These are phyloP conservation scores for Barbarea vulgaris DNA, from an alignment of 345 rosid species.

Conservation along the genomic window DNA sequence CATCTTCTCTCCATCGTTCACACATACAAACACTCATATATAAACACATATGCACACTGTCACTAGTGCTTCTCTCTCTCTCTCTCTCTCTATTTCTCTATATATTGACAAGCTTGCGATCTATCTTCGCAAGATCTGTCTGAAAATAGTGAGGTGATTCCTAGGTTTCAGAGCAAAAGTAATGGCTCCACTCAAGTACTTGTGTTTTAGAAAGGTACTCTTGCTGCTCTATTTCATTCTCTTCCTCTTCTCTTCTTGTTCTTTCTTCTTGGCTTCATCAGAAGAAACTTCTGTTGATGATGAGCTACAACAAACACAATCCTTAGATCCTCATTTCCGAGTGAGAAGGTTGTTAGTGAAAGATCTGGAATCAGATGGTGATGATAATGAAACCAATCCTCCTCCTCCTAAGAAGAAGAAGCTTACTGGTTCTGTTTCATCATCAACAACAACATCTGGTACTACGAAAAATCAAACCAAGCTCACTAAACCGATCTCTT, in stretches of 20 bases:
- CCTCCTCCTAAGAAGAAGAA: constrained; percentile 54
- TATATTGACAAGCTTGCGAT: constrained; percentile 45
- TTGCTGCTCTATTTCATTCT: constrained; percentile 46
- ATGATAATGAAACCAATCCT: constrained; percentile 32
- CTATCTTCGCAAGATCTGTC: constrained; percentile 39
- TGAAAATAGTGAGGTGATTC: constrained; percentile 32
- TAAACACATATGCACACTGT: constrained; percentile 28
- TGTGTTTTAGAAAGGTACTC: constrained; percentile 52
- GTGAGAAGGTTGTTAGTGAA: constrained; percentile 48
- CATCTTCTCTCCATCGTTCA: constrained; percentile 37
- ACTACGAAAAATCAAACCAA: constrained; percentile 62
- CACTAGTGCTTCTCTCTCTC: constrained; percentile 27
- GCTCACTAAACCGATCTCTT: constrained; percentile 40
- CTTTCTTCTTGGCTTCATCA: constrained; percentile 39
- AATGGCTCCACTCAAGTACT: constrained; percentile 52
- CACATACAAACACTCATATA: constrained; percentile 31
- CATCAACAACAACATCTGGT: constrained; percentile 18
- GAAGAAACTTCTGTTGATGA: constrained; percentile 34
- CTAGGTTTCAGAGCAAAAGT: constrained; percentile 39
- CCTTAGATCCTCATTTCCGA: constrained; percentile 33
- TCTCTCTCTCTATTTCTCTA: not conserved
- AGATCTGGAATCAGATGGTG: constrained; percentile 35
- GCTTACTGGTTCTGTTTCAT: constrained; percentile 28
- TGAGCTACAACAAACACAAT: constrained; percentile 36
- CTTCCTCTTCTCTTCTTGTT: constrained; percentile 41